Conservation (phyloP, 116 monocot genomes). For the Trichopus zeylanicus region DNA sequence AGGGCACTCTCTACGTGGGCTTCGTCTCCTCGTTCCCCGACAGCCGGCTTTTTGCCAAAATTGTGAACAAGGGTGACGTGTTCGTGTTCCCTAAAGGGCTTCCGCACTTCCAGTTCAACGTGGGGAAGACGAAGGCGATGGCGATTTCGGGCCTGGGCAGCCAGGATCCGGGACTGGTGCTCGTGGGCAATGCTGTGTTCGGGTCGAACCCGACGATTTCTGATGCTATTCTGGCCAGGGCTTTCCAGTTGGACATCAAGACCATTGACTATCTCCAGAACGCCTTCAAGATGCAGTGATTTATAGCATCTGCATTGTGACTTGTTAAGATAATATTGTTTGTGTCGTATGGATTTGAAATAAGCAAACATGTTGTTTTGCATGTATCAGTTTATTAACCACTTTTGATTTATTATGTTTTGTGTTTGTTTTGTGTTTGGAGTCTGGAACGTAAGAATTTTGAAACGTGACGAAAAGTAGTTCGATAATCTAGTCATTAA, state of each 20-base stretch:
- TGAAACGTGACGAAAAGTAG: no score
- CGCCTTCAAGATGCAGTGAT: constrained; percentile 6
- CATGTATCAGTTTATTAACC: no score
- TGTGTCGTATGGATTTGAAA: no score
- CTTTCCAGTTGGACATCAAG: constrained; percentile 24
- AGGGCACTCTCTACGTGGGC: background rate
- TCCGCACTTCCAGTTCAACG: constrained; percentile 22
- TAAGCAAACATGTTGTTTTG: no score
- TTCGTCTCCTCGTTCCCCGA: background rate
- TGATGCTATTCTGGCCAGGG: constrained; percentile 27
- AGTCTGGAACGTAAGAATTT: no score
- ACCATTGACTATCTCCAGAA: constrained; percentile 21
- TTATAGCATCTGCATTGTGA: background rate
- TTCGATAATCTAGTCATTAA: no score
- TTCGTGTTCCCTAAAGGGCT: constrained; percentile 5
- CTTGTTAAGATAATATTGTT: background rate
- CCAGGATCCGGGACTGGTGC: constrained; percentile 24
- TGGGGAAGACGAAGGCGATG: background rate
- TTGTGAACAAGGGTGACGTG: background rate
- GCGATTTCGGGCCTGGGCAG: constrained; percentile 18
- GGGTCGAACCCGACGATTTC: constrained; percentile 31
- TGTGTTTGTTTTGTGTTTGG: no score
- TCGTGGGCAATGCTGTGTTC: constrained; percentile 19
- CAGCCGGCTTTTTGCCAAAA: constrained; percentile 1
- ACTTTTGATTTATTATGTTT: no score